phyloP scores from a whole-genome alignment of 768 basidiomycete genomes.

The Lentinula raphanica region DNA sequence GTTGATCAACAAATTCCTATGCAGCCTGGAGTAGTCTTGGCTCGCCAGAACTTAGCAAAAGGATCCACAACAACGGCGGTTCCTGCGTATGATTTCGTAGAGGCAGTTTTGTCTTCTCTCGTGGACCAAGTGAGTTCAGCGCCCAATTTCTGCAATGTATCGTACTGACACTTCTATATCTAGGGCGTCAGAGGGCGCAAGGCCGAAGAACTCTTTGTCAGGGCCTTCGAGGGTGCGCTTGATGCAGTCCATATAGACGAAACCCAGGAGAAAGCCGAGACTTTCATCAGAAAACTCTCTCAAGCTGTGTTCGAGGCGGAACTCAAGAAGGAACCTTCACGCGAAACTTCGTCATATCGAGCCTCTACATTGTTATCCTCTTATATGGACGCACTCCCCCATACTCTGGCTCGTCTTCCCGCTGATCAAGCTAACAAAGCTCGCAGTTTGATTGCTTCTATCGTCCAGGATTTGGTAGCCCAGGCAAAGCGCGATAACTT shows the following conservation, averaged over 20 bases:
- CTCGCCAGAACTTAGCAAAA: slow-evolving; percentile 56
- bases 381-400: slow-evolving; percentile 77
- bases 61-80: slow-evolving; percentile 43
- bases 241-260: slow-evolving; percentile 71
- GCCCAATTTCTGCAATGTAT: neutral
- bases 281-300: slow-evolving; percentile 65
- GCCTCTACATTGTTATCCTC: slow-evolving; percentile 56
- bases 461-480: slow-evolving; percentile 63
- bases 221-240: slow-evolving; percentile 70
- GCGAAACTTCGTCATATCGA: slow-evolving; percentile 49
- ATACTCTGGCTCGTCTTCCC: slow-evolving; percentile 66
- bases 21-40: slow-evolving; percentile 58
- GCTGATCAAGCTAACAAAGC: slow-evolving; percentile 56
- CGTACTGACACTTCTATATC: slow-evolving; percentile 2
- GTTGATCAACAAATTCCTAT: slow-evolving; percentile 60
- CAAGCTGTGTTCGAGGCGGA: slow-evolving; percentile 72
- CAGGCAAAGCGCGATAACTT: slow-evolving; percentile 45
- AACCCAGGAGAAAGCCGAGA: slow-evolving; percentile 61
- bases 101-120: slow-evolving; percentile 64
- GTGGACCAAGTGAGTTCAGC: slow-evolving; percentile 60
- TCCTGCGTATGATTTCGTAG: slow-evolving; percentile 65
- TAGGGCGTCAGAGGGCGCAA: slow-evolving; percentile 73
- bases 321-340: slow-evolving; percentile 52
- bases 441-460: slow-evolving; percentile 50
- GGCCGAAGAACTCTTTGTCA: slow-evolving; percentile 67